Evolutionary conservation across 2,329 filamentous ascomycete species (phyloP), one percentile per base, ranked within the genome.

Genomic region (Cladophialophora psammophila): DNA sequence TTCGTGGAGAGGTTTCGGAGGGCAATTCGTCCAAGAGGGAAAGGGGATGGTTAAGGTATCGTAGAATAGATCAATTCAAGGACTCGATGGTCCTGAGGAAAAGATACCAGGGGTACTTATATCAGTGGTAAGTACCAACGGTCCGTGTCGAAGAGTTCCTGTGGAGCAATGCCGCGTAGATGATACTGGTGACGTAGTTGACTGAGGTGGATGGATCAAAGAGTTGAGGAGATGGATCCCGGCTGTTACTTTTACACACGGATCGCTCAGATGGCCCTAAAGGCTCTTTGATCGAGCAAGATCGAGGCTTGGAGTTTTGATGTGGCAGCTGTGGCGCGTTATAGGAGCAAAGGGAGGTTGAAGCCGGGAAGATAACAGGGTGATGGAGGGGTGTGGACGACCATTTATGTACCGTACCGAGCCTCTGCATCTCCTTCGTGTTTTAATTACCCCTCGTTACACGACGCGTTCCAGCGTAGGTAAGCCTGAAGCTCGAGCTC

Each of bases 151-250:
- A 52, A 18, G 9, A 3, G 40, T 18, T 15, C 18, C 15, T 3
- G 40, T 20, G 6, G 40, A 45, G 18, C 40, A n/a, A 45, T 18
- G 40, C 40, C 34, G 56, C 36, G 56, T 20, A 8, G 18, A 45
- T 35, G 32, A 26, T 26, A 26, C 26, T 60, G 57, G 57, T 60
- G 57, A 60, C 57, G 57, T 60, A 60, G 57, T 5, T 50, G 57
- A 60, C 57, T 9, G 26, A 10, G 15, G 45, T 12, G 45, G 45
- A 20, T 26, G 45, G 45, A 50, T 50, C 18, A 12, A 50, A 2
- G 45, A 45, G 40, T 26, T 3, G 3, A 2, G n/a, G 32, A 34
- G 32, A 31, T 56, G 20, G 32, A 56, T 56, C 57, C 10, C 35
- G 20, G 54, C 34, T 40, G 6, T n/a, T 31, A 20, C 6, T 34